Conservation (phyloP, 2,329 filamentous ascomycete species). For the Aschersonia sp. region DNA sequence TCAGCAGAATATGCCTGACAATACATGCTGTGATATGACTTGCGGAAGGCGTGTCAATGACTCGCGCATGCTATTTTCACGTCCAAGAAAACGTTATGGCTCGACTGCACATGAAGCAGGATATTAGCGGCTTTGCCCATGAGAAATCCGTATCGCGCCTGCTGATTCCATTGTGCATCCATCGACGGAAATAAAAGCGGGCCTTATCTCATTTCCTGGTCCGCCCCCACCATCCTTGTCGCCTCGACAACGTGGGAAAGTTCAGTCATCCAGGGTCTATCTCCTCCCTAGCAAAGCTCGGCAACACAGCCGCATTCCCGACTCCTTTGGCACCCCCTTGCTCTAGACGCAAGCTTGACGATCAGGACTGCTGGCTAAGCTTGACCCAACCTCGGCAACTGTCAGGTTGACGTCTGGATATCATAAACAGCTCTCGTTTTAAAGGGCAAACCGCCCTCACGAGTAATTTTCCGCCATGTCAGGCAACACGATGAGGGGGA, state of each 20-base stretch:
- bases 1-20: neutral
- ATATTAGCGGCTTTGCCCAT: neutral
- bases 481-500: slow-evolving; percentile 52
- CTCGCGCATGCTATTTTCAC: neutral
- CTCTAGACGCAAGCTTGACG: too few relatives aligned
- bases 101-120: neutral
- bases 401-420: neutral
- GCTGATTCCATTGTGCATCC: neutral
- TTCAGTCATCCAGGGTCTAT: neutral
- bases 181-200: neutral
- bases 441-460: neutral
- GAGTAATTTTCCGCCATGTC: slow-evolving; percentile 27
- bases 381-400: neutral
- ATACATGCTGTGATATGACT: neutral
- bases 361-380: neutral
- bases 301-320: neutral
- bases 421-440: too few relatives aligned
- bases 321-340: too few relatives aligned
- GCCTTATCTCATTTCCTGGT: neutral
- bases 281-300: neutral
- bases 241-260: slow-evolving; percentile 5
- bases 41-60: neutral
- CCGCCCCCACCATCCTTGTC: slow-evolving; percentile 1
- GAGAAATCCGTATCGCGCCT: neutral
- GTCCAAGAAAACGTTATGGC: neutral